Base-by-base conservation (phyloP, 257 asterid genomes). In the Nyctanthes arbortristis region DNA sequence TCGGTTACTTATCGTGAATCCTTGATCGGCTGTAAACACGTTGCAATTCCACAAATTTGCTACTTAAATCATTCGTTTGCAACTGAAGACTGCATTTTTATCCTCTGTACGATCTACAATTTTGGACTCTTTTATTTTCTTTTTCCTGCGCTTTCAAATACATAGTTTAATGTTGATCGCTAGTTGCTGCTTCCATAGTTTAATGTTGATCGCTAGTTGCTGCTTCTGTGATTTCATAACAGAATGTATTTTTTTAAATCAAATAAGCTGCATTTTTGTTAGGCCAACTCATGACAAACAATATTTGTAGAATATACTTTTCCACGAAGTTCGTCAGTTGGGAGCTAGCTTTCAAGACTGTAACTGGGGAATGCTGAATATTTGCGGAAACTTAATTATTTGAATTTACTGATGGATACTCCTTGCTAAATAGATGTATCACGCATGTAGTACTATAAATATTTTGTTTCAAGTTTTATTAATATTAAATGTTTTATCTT, bases 51-150 rank as follows among this genome's bases (percentile, higher is more conserved):
- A 37, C 43, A 61, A 39, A 39, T 62, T 11, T 32, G 57, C 4
- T 13, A 3, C 4, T 39, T 16, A 39, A 32, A 32, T 32, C 7
- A 7, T 32, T 32, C 35, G 35, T 32, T 32, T 32, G 35, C 35
- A 32, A 3, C 35, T 73, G 45, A 28, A 67, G 61, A 32, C 18
- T 33, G 74, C 43, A 27, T 45, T 70, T 58, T 28, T 7, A 32
- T 7, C 35, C 7, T 7, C 35, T 7, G 4, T 32, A 32, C 35
- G 35, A 35, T 58, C 58, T 32, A 35, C 69, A 28, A 7, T n/a
- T n/a, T 27, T 24, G 12, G 55, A 28, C 27, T 9, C 24, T 14
- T 43, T 43, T n/a, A n/a, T 32, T 4, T 6, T 14, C 18, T 40
- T n/a, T 14, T 32, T n/a, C n/a, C n/a, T n/a, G n/a, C n/a, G n/a